Percentiles rank a stretch among this genome's conserved stretches.
Conservation (phyloP, 768 basidiomycete species). For the Chalciporus piperatus region DNA sequence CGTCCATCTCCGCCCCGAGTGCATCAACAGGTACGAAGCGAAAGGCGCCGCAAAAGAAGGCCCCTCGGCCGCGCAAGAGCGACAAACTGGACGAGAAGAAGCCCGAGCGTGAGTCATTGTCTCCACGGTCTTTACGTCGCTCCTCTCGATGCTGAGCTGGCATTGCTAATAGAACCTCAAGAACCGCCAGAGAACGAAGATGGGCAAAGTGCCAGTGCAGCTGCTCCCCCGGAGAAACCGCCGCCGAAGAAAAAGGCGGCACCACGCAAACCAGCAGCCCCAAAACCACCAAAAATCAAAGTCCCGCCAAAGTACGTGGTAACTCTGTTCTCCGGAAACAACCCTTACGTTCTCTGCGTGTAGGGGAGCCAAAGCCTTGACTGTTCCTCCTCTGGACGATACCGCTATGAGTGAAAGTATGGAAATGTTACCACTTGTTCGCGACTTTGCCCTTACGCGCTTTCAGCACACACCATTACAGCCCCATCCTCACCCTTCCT, state of each 20-base stretch:
- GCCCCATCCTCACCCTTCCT: slow-evolving; percentile 70
- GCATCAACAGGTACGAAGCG: slow-evolving; percentile 44
- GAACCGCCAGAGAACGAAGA: slow-evolving; percentile 28
- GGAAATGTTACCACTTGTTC: slow-evolving; percentile 6
- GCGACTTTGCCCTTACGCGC: neutral
- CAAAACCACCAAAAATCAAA: slow-evolving; percentile 33
- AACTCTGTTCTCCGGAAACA: neutral
- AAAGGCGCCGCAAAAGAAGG: slow-evolving; percentile 46
- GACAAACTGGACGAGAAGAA: slow-evolving; percentile 51
- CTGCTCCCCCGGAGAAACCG: slow-evolving; percentile 32
- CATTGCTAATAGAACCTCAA: slow-evolving; percentile 25
- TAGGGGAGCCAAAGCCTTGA: slow-evolving; percentile 28
- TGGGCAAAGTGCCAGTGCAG: slow-evolving; percentile 14
- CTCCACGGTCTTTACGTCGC: slow-evolving; percentile 25
- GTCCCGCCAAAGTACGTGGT: slow-evolving; percentile 29
- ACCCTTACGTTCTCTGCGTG: slow-evolving; percentile 11
- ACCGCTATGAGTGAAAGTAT: slow-evolving; percentile 61
- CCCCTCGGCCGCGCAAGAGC: slow-evolving; percentile 51
- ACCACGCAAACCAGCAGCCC: slow-evolving; percentile 43
- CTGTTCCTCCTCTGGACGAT: slow-evolving; percentile 47
- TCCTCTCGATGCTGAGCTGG: neutral
- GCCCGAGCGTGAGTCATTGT: slow-evolving; percentile 38
- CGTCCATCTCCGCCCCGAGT: slow-evolving; percentile 26
- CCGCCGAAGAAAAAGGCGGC: slow-evolving; percentile 48
- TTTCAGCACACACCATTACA: slow-evolving; percentile 59